Evolutionary conservation across 148 eudicot species (phyloP).

Genomic region (Mesembryanthemum crystallinum): DNA sequence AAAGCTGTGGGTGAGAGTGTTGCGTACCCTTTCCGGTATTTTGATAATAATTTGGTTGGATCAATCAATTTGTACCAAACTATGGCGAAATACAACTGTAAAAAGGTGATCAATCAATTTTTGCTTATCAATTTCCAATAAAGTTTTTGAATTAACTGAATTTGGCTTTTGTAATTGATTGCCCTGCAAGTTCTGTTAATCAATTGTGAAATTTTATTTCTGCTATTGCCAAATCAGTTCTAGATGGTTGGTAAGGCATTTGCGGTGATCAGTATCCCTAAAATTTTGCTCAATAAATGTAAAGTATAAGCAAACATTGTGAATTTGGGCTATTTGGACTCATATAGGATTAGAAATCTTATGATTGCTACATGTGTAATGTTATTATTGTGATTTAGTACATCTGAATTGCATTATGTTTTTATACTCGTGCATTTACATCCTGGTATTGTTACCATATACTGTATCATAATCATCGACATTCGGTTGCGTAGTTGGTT

Average conservation of each 20-base stretch:
- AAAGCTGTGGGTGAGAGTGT: slow-evolving; percentile 95
- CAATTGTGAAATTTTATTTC: neutral
- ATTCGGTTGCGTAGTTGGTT: slow-evolving; percentile 53
- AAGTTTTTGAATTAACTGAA: neutral
- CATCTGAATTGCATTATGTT: no score
- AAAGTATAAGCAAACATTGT: no score
- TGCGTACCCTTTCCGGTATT: slow-evolving; percentile 64
- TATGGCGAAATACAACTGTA: slow-evolving; percentile 84
- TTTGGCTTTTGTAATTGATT: neutral
- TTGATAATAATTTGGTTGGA: slow-evolving; percentile 79
- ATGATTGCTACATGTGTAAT: no score
- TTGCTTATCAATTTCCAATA: neutral
- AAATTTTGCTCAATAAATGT: no score
- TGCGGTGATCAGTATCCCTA: no score
- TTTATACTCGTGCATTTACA: no score
- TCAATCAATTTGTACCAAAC: slow-evolving; percentile 70
- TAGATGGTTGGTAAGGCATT: no score
- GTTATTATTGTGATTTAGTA: no score
- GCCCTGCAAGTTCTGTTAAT: neutral
- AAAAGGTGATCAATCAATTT: slow-evolving; percentile 50
- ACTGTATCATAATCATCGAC: neutral
- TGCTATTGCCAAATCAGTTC: no score
- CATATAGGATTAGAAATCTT: no score
- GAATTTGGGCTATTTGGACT: no score
- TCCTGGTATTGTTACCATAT: neutral